Base-by-base conservation (phyloP, 2,329 filamentous ascomycete species). In the Venturia nashicola region DNA sequence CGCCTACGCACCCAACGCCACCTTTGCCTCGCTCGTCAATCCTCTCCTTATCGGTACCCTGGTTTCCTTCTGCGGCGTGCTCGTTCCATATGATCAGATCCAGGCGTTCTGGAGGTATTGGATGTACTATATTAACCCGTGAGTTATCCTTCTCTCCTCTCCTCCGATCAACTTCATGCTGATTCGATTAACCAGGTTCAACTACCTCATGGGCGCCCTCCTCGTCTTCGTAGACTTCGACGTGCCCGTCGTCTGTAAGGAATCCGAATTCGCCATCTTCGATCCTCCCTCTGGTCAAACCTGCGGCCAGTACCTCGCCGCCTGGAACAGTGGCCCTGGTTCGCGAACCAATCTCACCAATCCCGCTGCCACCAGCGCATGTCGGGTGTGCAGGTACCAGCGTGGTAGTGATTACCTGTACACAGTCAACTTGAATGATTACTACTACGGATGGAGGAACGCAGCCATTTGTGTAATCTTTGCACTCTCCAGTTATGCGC, bases 381-480 rank as follows among this genome's bases (percentile, higher is more conserved):
- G 89, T 76, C 80, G 83, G 69, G 91, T 90, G 74, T 92, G 89
- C 69, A 83, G 83, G 0, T 91, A 86, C 71, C 76, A 72, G 1
- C 77, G 76, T 20, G 88, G 87, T 0, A 79, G 82, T 46, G 80
- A 91, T 69, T 93, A 89, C 69, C 79, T 91, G 68, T 76, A 51
- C 2, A 83, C 81, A 0, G 69, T 86, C 42, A 84, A 85, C 67
- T 79, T 85, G 62, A 70, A 76, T 5, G 73, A 76, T 0, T 73
- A 70, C 23, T 80, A 91, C 63, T 90, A 90, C 75, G 59, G 59
- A 3, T 91, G 88, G 88, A 76, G 83, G 54, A 79, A 86, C 72
- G 88, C 90, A 68, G 88, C 86, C 8, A 86, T 91, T 66, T 89
- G 91, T 76, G 68, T 89, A 9, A 84, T 83, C 1, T 91, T 90